Evolutionary conservation across 2,329 filamentous ascomycete species (phyloP).

Genomic region (Pestalotiopsis sp.): DNA sequence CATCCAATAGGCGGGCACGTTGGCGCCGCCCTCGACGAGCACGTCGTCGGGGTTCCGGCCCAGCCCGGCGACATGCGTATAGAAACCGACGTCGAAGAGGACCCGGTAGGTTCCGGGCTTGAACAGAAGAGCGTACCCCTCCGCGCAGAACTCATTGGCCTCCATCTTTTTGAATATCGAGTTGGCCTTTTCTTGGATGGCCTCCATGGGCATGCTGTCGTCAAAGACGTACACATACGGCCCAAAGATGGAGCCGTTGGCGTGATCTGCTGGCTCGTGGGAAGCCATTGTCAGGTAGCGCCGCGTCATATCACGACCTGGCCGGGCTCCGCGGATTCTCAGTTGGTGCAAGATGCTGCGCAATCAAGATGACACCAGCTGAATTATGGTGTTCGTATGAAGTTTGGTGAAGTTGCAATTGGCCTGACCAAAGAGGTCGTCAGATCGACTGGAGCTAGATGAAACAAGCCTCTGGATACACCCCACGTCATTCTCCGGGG

Average conservation of each 20-base stretch:
- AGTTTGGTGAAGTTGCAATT: not conserved
- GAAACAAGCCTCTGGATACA: not conserved
- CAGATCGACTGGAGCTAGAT: not conserved
- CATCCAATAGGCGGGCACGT: constrained; percentile 36
- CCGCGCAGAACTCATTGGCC: constrained; percentile 31
- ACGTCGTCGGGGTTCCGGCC: constrained; percentile 31
- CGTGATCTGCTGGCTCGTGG: constrained; percentile 2
- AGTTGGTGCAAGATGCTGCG: not conserved
- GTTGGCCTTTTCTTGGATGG: constrained; percentile 28
- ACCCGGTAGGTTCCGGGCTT: constrained; percentile 30
- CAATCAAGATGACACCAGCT: not conserved
- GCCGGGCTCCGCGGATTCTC: not conserved
- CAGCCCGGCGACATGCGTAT: constrained; percentile 31
- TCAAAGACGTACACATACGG: constrained; percentile 33
- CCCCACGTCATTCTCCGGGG: not conserved
- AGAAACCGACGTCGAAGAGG: constrained; percentile 34
- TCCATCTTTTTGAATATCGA: constrained; percentile 33
- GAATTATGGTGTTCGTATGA: not conserved
- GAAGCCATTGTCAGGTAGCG: not conserved
- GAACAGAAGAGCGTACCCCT: constrained; percentile 32
- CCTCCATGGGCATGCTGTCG: constrained; percentile 26
- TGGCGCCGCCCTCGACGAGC: constrained; percentile 31
- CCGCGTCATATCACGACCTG: not conserved
- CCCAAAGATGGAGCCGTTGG: constrained; percentile 31
- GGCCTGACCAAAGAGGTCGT: not conserved